phyloP scores from a whole-genome alignment of 1,284 basidiomycete genomes.

The Cryptococcus sp. region DNA sequence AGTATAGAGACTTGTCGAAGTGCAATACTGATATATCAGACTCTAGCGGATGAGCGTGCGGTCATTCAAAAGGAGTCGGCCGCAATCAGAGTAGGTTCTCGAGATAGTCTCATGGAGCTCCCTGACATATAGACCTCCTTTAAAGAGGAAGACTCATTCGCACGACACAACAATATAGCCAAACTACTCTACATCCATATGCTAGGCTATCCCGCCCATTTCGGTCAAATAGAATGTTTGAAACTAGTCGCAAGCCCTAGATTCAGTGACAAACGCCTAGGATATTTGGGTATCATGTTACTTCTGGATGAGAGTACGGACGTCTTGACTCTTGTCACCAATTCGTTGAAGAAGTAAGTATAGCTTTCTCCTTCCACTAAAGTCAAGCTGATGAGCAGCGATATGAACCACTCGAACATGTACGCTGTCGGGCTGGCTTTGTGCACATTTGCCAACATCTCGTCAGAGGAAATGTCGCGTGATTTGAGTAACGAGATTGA shows the following conservation, averaged over 20 bases:
- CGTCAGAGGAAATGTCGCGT: conserved; percentile 97
- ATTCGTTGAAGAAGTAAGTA: conserved; percentile 94
- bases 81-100: conserved; percentile 64
- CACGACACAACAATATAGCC: conserved; percentile 94
- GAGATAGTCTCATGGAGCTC: not conserved
- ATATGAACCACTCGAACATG: conserved; percentile 99
- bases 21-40: conserved; percentile 54
- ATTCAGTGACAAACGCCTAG: conserved; percentile 94
- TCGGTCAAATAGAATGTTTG: conserved; percentile 98
- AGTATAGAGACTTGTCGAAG: conserved; percentile 7
- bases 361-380: not conserved
- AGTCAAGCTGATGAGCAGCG: conserved; percentile 55
- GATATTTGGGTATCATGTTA: conserved; percentile 97
- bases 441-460: conserved; percentile 98
- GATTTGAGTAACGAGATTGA: conserved; percentile 96
- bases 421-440: conserved; percentile 96
- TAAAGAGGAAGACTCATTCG: conserved; percentile 90
- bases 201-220: conserved; percentile 98
- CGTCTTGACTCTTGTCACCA: conserved; percentile 94
- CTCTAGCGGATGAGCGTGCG: conserved; percentile 94
- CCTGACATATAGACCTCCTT: conserved; percentile 65
- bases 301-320: conserved; percentile 97
- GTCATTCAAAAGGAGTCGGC: conserved; percentile 98
- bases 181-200: conserved; percentile 99
- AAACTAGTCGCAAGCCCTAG: conserved; percentile 98